Conservation (phyloP, 2,329 filamentous ascomycete species). For the Colletotrichum karsti region DNA sequence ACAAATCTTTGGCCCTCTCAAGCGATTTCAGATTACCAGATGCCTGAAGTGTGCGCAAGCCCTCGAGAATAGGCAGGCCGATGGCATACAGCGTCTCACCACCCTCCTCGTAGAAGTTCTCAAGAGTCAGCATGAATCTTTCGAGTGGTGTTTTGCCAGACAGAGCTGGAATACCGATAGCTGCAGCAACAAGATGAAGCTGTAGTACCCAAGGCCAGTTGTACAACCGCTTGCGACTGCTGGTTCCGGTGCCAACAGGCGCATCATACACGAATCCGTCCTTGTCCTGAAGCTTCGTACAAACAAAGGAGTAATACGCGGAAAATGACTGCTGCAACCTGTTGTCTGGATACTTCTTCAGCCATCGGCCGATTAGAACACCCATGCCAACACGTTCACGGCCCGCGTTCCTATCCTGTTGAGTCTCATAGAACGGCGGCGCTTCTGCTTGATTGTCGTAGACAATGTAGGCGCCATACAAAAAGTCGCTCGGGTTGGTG, state of each 20-base stretch:
- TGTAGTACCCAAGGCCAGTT: conserved; percentile 27
- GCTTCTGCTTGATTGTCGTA: conserved; percentile 27
- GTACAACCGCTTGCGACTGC: conserved; percentile 13
- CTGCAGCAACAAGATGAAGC: conserved; percentile 15
- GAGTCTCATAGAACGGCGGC: conserved; percentile 11
- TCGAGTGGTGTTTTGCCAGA: background rate
- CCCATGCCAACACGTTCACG: conserved; percentile 27
- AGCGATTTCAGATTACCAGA: background rate
- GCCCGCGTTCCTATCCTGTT: conserved; percentile 21
- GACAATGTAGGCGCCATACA: conserved; percentile 14
- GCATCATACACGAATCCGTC: conserved; percentile 17
- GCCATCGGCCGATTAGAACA: conserved; percentile 20
- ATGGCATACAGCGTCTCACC: conserved; percentile 23
- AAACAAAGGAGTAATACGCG: conserved; percentile 20
- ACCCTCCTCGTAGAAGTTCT: conserved; percentile 19
- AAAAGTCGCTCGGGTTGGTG: background rate
- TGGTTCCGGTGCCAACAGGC: background rate
- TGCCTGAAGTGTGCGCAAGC: background rate
- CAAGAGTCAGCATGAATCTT: conserved; percentile 19
- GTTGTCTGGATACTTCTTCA: background rate
- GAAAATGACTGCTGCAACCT: background rate
- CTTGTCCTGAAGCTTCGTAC: conserved; percentile 18
- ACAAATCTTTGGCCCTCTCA: background rate
- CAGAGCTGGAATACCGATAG: conserved; percentile 6
- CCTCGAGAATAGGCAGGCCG: conserved; percentile 15